Evolutionary conservation across 345 rosid genomes (phyloP).

Genomic region (Heritiera littoralis): DNA sequence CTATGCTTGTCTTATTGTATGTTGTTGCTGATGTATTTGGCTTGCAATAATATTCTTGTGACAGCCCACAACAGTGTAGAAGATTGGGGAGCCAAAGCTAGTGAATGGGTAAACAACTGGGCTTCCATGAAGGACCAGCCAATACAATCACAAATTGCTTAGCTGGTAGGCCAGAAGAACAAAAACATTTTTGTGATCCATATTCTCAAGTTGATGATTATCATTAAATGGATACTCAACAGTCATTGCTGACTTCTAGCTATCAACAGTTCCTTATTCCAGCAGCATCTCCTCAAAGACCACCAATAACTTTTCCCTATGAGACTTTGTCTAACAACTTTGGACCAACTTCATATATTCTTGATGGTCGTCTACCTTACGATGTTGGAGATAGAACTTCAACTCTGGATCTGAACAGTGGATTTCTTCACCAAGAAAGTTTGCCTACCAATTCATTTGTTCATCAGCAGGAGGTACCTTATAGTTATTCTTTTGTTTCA

Average conservation of each 20-base stretch:
- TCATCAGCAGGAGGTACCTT: slow-evolving; percentile 99
- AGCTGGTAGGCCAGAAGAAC: slow-evolving; percentile 54
- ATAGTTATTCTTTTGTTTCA: slow-evolving; percentile 99
- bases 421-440: slow-evolving; percentile 46
- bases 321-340: slow-evolving; percentile 39
- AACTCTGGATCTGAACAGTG: neutral
- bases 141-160: slow-evolving; percentile 47
- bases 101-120: slow-evolving; percentile 85
- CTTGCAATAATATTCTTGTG: slow-evolving; percentile 18
- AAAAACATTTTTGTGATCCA: slow-evolving; percentile 47
- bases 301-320: slow-evolving; percentile 39
- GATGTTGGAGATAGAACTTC: slow-evolving; percentile 41
- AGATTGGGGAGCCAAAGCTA: slow-evolving; percentile 97
- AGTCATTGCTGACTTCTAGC: slow-evolving; percentile 38
- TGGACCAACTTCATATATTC: slow-evolving; percentile 44
- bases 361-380: slow-evolving; percentile 45
- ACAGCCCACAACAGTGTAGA: slow-evolving; percentile 58
- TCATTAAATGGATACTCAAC: slow-evolving; percentile 63
- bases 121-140: slow-evolving; percentile 56
- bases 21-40: slow-evolving; percentile 17
- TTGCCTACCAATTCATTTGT: slow-evolving; percentile 53
- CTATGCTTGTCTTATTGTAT: neutral
- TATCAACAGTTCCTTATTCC: slow-evolving; percentile 68
- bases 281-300: slow-evolving; percentile 42
- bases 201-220: slow-evolving; percentile 47